Base-by-base conservation (phyloP, 306 rosid genomes). In the Psophocarpus tetragonolobus region DNA sequence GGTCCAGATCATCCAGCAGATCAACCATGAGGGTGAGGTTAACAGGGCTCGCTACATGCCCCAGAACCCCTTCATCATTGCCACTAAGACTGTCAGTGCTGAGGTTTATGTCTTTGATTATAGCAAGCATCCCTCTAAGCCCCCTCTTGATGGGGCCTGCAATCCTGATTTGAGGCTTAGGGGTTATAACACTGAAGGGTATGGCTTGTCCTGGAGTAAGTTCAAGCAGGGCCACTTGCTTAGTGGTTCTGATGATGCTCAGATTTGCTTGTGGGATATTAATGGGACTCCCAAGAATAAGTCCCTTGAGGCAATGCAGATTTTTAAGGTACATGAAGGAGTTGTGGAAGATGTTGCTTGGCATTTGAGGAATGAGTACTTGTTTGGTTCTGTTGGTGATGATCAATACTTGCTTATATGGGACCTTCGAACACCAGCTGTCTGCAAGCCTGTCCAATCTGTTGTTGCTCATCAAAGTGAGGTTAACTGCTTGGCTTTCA, bases 181-280 rank as follows among this genome's bases (percentile, higher is more conserved):
- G 74, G 99, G 99, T 29, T 98, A 96, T 81, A 92, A 79, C 76
- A 92, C 97, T 23, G 99, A 96, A 86, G 99, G 98, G 1, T 96
- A 96, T 86, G 99, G 99, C 38, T 84, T 96, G 61, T 92, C 98
- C 0, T 96, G 99, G 99, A 96, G 98, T 77, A 92, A 83, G 81
- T 96, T 96, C 81, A 96, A 96, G 83, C 80, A 87, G 84, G 98
- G 99, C 6, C 97, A 91, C 87, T 85, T 96, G 69, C 86, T 96
- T 65, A 96, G 99, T 75, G 99, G 99, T 60, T 96, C 99, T 70
- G 99, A 96, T 79, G 99, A 96, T 90, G 98, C 99, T 47, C 99
- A 96, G 78, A 96, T 96, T 82, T 96, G 99, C 80, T 78, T 96
- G 82, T 96, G 99, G 99, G 99, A 96, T 85, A 90, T 92, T 62